phyloP scores from a whole-genome alignment of 139 green algal species.

The Dunaliella sp. region DNA sequence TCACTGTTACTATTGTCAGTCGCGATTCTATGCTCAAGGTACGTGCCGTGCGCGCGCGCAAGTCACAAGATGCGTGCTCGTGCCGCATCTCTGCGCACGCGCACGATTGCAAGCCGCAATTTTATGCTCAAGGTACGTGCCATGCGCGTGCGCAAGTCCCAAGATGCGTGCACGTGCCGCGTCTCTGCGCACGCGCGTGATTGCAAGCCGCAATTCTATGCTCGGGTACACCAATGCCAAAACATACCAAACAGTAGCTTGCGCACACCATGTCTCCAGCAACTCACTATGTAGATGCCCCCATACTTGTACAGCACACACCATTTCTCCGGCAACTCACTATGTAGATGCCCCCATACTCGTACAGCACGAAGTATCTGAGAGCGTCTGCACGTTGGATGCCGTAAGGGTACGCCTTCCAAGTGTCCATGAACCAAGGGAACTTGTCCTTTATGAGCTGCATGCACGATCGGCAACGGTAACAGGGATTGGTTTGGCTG shows the following conservation, averaged over 20 bases:
- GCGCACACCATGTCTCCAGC: no score
- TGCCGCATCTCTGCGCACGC: no score
- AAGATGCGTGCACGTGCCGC: no score
- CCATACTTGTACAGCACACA: background rate
- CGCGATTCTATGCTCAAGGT: background rate
- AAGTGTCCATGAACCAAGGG: slow-evolving; percentile 25
- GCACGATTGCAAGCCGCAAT: background rate
- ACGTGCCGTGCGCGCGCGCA: background rate
- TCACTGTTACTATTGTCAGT: no score
- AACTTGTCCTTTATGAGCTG: slow-evolving; percentile 18
- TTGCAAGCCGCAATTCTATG: no score
- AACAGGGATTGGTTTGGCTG: no score
- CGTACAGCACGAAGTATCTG: slow-evolving; percentile 31
- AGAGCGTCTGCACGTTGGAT: slow-evolving; percentile 30
- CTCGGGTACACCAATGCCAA: no score
- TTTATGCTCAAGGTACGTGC: background rate
- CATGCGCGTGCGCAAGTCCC: background rate
- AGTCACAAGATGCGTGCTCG: background rate
- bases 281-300: background rate
- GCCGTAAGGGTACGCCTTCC: slow-evolving; percentile 9
- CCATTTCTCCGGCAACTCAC: background rate
- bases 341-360: slow-evolving; percentile 29
- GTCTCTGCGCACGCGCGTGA: no score
- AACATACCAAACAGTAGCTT: no score
- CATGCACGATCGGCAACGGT: no score